Conservation (phyloP, 1,284 basidiomycete genomes). For the Ganoderma boninense region DNA sequence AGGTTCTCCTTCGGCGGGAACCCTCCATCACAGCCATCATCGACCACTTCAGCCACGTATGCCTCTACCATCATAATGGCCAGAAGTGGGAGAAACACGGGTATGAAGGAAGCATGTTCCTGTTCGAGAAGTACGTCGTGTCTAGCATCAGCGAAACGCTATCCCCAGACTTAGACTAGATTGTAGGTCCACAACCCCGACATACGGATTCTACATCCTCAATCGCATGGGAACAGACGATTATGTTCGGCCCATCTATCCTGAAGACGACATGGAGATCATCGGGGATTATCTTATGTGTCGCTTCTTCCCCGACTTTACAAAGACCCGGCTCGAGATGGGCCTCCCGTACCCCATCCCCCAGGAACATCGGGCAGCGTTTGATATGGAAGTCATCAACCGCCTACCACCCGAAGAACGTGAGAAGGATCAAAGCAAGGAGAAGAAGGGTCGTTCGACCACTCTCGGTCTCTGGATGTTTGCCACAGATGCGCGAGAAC, state of each 20-base stretch:
- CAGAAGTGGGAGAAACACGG: conserved; percentile 86
- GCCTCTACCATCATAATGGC: conserved; percentile 77
- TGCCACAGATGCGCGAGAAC: conserved; percentile 73
- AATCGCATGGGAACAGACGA: conserved; percentile 90
- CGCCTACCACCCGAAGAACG: conserved; percentile 32
- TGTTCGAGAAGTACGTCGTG: conserved; percentile 77
- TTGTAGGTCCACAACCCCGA: conserved; percentile 71
- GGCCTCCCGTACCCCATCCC: conserved; percentile 42
- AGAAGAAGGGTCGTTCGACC: conserved; percentile 62
- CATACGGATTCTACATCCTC: conserved; percentile 88
- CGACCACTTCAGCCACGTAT: conserved; percentile 87
- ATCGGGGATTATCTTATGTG: conserved; percentile 77
- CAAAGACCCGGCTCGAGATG: conserved; percentile 57
- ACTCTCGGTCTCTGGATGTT: conserved; percentile 86
- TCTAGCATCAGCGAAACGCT: not conserved
- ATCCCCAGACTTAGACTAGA: conserved; percentile 16
- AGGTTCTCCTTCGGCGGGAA: conserved; percentile 83
- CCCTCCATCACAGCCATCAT: conserved; percentile 82
- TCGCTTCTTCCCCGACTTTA: conserved; percentile 75
- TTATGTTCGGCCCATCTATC: conserved; percentile 78
- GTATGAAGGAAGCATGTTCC: conserved; percentile 89
- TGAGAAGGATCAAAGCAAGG: conserved; percentile 33
- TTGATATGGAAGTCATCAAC: conserved; percentile 40
- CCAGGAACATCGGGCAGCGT: conserved; percentile 31
- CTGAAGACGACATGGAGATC: conserved; percentile 80